Base-by-base conservation (phyloP, 345 rosid species). In the Litchi chinensis region DNA sequence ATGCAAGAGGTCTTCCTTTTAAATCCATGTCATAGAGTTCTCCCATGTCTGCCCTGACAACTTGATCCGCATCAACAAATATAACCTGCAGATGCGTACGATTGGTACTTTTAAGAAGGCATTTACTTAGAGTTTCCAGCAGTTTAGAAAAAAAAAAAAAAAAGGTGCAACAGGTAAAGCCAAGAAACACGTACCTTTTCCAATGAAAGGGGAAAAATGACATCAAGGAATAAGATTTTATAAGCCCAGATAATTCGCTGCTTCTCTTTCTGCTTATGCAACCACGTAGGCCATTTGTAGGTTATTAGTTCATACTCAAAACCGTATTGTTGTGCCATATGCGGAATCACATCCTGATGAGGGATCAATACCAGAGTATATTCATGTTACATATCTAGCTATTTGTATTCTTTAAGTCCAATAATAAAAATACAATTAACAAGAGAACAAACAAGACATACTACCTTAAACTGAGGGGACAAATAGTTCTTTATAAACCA, bases 401-500 rank as follows among this genome's bases (percentile, higher is more conserved):
- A 71, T 15, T 57, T 44, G 15, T 43, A n/a, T 69, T 21, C 40
- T 57, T 22, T 15, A 16, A 26, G 41, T 68, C 16, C 68, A 41
- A 18, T 26, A 48, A 77, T 4, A 43, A 56, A 37, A 56, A 43
- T 24, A 40, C 21, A 39, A 19, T 41, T 69, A 60, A 71, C 39
- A 37, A n/a, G 21, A 39, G 54, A 37, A 46, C 12, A 68, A 75
- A 79, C 62, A 74, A 56, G 40, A 74, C 39, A 57, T 9, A 48
- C 40, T 79, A 96, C 99, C 99, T 96, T 94, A 80, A 96, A 96
- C 82, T 91, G 98, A 77, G 99, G 99, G 70, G 99, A 94, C 69
- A 96, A 97, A 85, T 94, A 96, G 83, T 96, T 96, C 90, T 96
- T 96, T 82, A 96, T 96, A 86, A 96, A 96, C 99, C 99, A 96